Percentiles rank a stretch among this genome's conserved stretches.
phyloP scores from a whole-genome alignment of 495 filamentous ascomycete species.

The Aspergillus nidulans region DNA sequence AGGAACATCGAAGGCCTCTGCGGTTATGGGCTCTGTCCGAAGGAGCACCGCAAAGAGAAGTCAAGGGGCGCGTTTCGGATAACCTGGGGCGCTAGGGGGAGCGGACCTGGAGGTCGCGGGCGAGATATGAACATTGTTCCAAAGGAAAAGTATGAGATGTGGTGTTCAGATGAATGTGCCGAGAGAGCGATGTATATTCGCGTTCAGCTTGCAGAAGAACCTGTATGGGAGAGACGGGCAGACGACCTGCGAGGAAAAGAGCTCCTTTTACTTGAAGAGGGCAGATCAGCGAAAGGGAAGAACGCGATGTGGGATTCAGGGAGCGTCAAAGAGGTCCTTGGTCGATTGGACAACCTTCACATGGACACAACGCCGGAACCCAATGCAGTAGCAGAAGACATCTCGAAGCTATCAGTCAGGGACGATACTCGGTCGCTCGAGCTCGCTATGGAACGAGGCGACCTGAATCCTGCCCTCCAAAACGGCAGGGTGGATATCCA shows the following conservation, averaged over 20 bases:
- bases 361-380: conserved; percentile 12
- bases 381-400: conserved; percentile 21
- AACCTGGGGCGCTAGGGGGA: conserved; percentile 43
- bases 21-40: conserved; percentile 76
- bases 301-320: conserved; percentile 9
- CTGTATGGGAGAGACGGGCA: conserved; percentile 67
- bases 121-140: conserved; percentile 55
- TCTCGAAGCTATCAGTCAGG: conserved; percentile 19
- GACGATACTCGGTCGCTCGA: conserved; percentile 27
- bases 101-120: conserved; percentile 47
- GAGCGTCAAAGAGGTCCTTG: conserved; percentile 23
- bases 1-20: conserved; percentile 74
- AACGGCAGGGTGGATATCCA: conserved; percentile 34
- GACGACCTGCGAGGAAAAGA: conserved; percentile 30
- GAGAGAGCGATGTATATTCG: conserved; percentile 75
- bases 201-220: conserved; percentile 75
- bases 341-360: conserved; percentile 29
- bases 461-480: conserved; percentile 25
- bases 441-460: conserved; percentile 48
- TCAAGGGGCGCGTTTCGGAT: conserved; percentile 45
- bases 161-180: conserved; percentile 80
- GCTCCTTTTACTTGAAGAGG: conserved; percentile 55
- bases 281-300: conserved; percentile 20
- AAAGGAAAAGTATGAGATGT: conserved; percentile 70
- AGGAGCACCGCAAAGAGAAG: conserved; percentile 44